These are phyloP conservation scores for Rhizopogon salebrosus DNA, from an alignment of 768 basidiomycete species.

Conservation along the genomic window DNA sequence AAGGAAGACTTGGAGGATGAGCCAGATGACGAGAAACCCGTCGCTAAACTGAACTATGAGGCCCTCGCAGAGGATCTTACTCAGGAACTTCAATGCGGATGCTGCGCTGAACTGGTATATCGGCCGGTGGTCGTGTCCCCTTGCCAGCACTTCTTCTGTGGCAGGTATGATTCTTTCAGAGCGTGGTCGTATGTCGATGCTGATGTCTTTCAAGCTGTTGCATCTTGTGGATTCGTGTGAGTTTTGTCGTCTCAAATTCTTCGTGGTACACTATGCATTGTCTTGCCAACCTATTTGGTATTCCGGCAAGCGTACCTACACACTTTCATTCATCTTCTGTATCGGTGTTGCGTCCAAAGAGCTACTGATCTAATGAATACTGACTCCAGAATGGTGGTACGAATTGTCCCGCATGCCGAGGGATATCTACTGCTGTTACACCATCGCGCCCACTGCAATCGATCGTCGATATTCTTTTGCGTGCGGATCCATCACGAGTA, in stretches of 20 bases:
- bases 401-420: slow-evolving; percentile 79
- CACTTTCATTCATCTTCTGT: neutral
- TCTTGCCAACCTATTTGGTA: neutral
- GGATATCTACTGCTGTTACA: slow-evolving; percentile 58
- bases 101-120: slow-evolving; percentile 79
- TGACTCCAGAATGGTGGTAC: slow-evolving; percentile 70
- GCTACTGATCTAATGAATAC: slow-evolving; percentile 8
- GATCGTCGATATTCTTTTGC: slow-evolving; percentile 67
- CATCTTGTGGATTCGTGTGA: slow-evolving; percentile 78
- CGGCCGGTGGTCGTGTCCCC: slow-evolving; percentile 77
- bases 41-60: slow-evolving; percentile 17
- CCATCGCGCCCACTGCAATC: slow-evolving; percentile 72
- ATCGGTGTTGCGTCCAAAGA: neutral
- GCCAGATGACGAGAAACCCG: slow-evolving; percentile 6
- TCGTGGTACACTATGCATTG: neutral
- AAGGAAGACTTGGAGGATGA: slow-evolving; percentile 37
- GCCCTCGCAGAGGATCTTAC: slow-evolving; percentile 56
- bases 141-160: slow-evolving; percentile 90
- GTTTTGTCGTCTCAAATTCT: slow-evolving; percentile 24
- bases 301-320: neutral
- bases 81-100: slow-evolving; percentile 79
- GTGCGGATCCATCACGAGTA: slow-evolving; percentile 61
- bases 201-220: slow-evolving; percentile 61
- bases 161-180: slow-evolving; percentile 49
- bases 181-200: slow-evolving; percentile 24